Base-by-base conservation (phyloP, 2,329 filamentous ascomycete species). In the Aspergillus sp. region DNA sequence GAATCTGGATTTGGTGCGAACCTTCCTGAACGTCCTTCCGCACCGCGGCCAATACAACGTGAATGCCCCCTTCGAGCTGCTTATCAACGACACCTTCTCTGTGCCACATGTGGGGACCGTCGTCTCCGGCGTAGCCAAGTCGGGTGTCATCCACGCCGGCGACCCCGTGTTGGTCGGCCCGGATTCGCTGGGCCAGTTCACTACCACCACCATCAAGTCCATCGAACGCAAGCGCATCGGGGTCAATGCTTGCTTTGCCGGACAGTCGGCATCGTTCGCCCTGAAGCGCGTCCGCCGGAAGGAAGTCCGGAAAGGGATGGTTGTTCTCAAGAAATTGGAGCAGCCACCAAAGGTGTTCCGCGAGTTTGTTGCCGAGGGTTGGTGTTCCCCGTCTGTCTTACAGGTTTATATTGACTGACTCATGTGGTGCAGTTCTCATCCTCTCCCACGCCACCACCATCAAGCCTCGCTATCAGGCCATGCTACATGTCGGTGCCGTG, bases 251-350 rank as follows among this genome's bases (percentile, higher is more conserved):
- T 93, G 90, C 32, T 89, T 88, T 11, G 94, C 94, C 0, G 94
- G 94, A 0, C 94, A 99, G 72, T 95, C 89, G 24, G 94, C 90
- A 0, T 94, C 89, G 8, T 95, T 99, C 65, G 93, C 94, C 0
- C 72, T 99, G 49, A 92, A 94, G 60, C 87, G 91, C 57, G 82
- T 97, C 2, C 85, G 91, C 45, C 80, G 93, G 40, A 95, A 93
- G 70, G 93, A 97, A 60, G 93, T 99, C 0, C 83, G 94, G 11
- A 99, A 99, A 77, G 94, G 94, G 26, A 97, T 97, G 92, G 94
- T 99, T 1, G 90, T 97, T 4, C 77, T 99, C 26, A 89, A 91
- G 42, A 95, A 92, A 68, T 73, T 86, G 11, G 89, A 95, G 47
- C 85, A 84, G 49, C 80, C 88, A 57, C 83, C 87, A 0, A 94